These are phyloP conservation scores for Bolboschoenus planiculmis DNA, from an alignment of 176 grass and related monocot genomes.

Conservation along the genomic window DNA sequence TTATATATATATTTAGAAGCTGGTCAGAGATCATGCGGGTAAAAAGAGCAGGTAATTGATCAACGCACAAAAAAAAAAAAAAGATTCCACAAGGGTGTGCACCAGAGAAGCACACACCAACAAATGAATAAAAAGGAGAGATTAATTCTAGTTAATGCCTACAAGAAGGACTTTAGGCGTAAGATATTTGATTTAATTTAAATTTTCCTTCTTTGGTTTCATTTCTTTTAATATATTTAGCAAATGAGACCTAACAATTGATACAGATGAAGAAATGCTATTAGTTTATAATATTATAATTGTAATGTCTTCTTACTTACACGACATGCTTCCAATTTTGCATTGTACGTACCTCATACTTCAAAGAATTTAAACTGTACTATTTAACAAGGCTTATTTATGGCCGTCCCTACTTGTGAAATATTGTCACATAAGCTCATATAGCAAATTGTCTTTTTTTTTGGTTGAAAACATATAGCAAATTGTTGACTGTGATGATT, in stretches of 20 bases:
- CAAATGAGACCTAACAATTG: background rate
- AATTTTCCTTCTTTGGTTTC: background rate
- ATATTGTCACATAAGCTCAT: too few species aligned
- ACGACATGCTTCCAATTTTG: background rate
- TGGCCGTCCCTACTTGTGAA: too few species aligned
- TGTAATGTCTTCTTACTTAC: background rate
- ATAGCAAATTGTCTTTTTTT: too few species aligned
- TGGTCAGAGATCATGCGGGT: too few species aligned
- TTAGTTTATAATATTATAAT: background rate
- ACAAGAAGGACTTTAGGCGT: background rate
- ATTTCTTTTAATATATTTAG: background rate
- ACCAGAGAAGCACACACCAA: too few species aligned
- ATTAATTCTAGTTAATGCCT: background rate
- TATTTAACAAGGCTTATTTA: too few species aligned
- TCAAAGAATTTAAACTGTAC: too few species aligned
- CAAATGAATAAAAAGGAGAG: too few species aligned
- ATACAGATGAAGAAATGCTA: background rate
- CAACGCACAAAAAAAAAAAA: background rate
- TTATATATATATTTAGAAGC: background rate
- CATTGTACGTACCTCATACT: background rate
- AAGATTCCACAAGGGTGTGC: too few species aligned
- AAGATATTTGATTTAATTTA: background rate
- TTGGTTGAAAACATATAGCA: background rate
- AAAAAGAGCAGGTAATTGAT: background rate
- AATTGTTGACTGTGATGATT: background rate